Evolutionary conservation across 768 basidiomycete genomes (phyloP).

Genomic region (Termitomyces sp.): DNA sequence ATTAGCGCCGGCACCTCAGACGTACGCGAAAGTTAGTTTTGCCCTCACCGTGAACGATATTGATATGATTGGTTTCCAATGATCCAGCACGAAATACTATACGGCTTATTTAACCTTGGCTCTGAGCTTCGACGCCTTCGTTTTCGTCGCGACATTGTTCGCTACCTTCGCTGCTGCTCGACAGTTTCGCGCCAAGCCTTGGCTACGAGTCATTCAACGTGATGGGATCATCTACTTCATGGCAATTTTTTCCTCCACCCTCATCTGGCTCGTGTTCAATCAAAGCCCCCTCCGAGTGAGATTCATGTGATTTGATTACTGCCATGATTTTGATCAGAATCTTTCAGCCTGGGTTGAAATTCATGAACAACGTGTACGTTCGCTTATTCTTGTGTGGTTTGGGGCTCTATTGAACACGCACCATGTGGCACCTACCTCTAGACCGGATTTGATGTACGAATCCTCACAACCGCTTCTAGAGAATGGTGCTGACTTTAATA

Average conservation of each 20-base stretch:
- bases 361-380: conserved; percentile 9
- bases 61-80: neutral
- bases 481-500: neutral
- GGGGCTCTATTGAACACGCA: neutral
- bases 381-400: neutral
- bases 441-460: conserved; percentile 11
- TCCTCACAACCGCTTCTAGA: neutral
- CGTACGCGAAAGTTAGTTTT: neutral
- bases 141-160: conserved; percentile 13
- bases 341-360: conserved; percentile 1
- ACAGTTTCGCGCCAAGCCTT: conserved; percentile 7
- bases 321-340: neutral
- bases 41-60: no score
- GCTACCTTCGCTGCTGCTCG: conserved; percentile 11
- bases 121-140: conserved; percentile 14
- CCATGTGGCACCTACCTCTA: neutral
- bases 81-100: conserved; percentile 1
- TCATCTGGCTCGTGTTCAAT: conserved; percentile 14
- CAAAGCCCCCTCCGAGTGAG: neutral
- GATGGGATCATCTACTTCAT: conserved; percentile 18
- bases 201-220: conserved; percentile 14
- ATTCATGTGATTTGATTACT: neutral
- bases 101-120: conserved; percentile 14
- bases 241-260: conserved; percentile 19
- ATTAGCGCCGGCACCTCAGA: neutral